Evolutionary conservation across 495 filamentous ascomycete genomes (phyloP).

Genomic region (Podospora conica): DNA sequence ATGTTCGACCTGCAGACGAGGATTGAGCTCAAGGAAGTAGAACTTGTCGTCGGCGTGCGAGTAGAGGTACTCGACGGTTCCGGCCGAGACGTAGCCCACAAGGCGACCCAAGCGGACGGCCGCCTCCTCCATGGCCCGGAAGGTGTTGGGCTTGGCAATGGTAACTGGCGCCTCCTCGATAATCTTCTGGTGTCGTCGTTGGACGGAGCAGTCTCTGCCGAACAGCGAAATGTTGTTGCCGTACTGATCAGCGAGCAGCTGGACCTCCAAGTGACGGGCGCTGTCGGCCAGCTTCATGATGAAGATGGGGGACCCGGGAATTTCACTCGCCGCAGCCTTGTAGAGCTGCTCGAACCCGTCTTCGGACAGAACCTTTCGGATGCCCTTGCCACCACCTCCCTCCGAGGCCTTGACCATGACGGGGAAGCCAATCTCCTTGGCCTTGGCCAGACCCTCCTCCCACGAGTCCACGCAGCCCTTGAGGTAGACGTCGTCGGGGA

Average conservation of each 20-base stretch:
- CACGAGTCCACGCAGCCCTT: conserved; percentile 85
- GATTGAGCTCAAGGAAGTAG: conserved; percentile 98
- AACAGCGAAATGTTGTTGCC: conserved; percentile 99
- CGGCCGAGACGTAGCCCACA: conserved; percentile 96
- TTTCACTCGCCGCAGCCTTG: conserved; percentile 92
- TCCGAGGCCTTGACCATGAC: conserved; percentile 99
- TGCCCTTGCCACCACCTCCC: conserved; percentile 98
- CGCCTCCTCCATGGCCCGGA: conserved; percentile 93
- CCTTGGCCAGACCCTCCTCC: conserved; percentile 82
- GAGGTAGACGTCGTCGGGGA: conserved; percentile 77
- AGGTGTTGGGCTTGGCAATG: conserved; percentile 80
- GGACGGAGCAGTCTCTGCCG: conserved; percentile 97
- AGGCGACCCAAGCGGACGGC: conserved; percentile 89
- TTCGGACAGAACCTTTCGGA: conserved; percentile 86
- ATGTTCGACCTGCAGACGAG: conserved; percentile 97
- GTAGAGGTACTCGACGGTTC: conserved; percentile 99
- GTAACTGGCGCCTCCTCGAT: conserved; percentile 99
- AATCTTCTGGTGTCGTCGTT: conserved; percentile 98
- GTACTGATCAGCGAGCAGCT: conserved; percentile 96
- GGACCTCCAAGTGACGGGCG: conserved; percentile 94
- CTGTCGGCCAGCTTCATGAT: conserved; percentile 99
- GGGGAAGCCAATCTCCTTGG: conserved; percentile 88
- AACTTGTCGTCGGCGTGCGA: conserved; percentile 98
- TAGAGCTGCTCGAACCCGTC: conserved; percentile 80
- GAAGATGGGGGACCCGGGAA: conserved; percentile 98